Conservation (phyloP, 345 rosid species). For the Stellera chamaejasme region DNA sequence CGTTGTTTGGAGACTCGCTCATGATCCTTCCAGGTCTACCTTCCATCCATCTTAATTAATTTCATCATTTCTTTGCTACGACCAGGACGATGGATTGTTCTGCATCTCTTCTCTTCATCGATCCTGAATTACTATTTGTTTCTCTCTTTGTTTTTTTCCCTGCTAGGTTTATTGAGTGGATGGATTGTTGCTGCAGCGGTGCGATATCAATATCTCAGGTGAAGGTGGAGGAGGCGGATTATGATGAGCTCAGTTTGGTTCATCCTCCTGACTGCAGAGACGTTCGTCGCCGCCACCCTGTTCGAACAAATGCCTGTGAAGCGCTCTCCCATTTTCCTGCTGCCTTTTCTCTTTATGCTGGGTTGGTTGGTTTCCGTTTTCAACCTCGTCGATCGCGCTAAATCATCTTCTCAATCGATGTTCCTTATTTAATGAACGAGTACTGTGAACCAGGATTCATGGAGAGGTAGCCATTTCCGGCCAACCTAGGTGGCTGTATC, state of each 20-base stretch:
- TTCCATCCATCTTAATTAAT: background rate
- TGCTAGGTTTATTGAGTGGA: slow-evolving; percentile 71
- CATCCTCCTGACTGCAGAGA: slow-evolving; percentile 47
- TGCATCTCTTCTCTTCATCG: background rate
- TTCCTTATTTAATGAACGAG: slow-evolving; percentile 5
- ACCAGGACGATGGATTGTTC: too few relatives aligned
- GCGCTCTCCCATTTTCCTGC: slow-evolving; percentile 55
- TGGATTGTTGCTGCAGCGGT: slow-evolving; percentile 72
- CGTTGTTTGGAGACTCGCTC: slow-evolving; percentile 76
- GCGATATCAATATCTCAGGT: slow-evolving; percentile 13
- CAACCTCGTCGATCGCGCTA: background rate
- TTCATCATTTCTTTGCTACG: too few relatives aligned
- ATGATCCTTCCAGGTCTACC: slow-evolving; percentile 65
- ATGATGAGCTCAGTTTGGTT: background rate
- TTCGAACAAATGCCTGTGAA: slow-evolving; percentile 52
- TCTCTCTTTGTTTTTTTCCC: background rate
- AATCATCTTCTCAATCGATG: background rate
- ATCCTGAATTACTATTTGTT: background rate
- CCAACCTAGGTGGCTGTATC: slow-evolving; percentile 49
- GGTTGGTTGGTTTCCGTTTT: slow-evolving; percentile 27
- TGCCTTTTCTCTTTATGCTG: slow-evolving; percentile 61
- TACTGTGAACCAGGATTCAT: slow-evolving; percentile 41
- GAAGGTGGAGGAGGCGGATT: slow-evolving; percentile 18
- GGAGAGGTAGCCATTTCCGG: slow-evolving; percentile 68
- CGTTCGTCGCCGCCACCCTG: slow-evolving; percentile 30